These are phyloP conservation scores for Ziziphus jujuba DNA, from an alignment of 306 rosid genomes.

Conservation along the genomic window DNA sequence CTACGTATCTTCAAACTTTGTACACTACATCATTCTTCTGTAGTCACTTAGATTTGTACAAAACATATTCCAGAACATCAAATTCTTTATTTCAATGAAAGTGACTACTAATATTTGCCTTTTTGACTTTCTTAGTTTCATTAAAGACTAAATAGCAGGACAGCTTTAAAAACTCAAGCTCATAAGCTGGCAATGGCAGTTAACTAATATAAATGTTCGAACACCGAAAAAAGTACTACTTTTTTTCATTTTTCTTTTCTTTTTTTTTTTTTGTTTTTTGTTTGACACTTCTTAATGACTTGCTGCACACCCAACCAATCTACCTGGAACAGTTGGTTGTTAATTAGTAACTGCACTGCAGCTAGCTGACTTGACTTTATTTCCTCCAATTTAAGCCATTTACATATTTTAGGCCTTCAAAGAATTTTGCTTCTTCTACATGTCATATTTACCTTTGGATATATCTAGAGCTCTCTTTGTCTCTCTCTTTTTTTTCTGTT, in stretches of 20 bases:
- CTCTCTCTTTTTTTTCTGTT: constrained; percentile 4
- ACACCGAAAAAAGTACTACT: too few species aligned
- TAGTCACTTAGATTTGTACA: neutral
- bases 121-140: neutral
- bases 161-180: too few species aligned
- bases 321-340: constrained; percentile 24
- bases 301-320: constrained; percentile 15
- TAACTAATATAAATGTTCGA: too few species aligned
- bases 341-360: constrained; percentile 5
- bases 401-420: neutral
- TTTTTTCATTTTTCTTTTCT: too few species aligned
- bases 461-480: neutral
- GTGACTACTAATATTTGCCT: neutral
- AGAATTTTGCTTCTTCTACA: constrained; percentile 5
- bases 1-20: neutral
- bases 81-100: too few species aligned
- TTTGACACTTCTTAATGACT: constrained; percentile 7
- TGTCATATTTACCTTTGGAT: constrained; percentile 1
- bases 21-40: neutral
- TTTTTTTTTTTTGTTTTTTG: too few species aligned
- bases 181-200: too few species aligned
- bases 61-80: too few species aligned
- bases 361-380: neutral
- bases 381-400: neutral
- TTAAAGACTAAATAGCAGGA: neutral